A percentile compares a stretch with the other conserved stretches of the same genome.
Evolutionary conservation across 371 early-diverging fungal genomes (phyloP).

Genomic region (Circinella minor): DNA sequence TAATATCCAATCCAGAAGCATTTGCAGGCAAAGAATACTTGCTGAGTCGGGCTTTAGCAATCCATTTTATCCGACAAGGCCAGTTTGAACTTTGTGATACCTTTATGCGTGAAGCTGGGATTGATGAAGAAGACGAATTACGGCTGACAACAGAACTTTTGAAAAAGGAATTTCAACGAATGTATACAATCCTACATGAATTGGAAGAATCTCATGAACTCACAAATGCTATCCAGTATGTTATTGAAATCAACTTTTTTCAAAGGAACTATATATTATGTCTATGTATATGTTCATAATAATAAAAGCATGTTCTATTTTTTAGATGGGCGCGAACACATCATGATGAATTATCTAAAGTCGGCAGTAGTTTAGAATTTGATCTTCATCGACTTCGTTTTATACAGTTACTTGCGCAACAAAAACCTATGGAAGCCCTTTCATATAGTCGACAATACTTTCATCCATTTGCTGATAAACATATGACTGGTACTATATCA

Average conservation of each 20-base stretch:
- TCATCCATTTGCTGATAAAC: slow-evolving; percentile 61
- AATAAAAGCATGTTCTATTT: not conserved
- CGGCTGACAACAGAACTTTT: slow-evolving; percentile 33
- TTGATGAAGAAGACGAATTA: slow-evolving; percentile 35
- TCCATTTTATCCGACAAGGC: slow-evolving; percentile 90
- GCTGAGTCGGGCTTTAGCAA: slow-evolving; percentile 64
- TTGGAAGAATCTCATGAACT: slow-evolving; percentile 36
- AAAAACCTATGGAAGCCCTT: slow-evolving; percentile 64
- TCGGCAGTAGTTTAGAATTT: slow-evolving; percentile 83
- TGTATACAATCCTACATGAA: slow-evolving; percentile 38
- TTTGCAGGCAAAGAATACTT: slow-evolving; percentile 68
- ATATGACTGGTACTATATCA: slow-evolving; percentile 61
- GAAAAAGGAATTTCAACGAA: slow-evolving; percentile 43
- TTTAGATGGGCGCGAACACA: slow-evolving; percentile 76
- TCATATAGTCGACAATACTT: slow-evolving; percentile 77
- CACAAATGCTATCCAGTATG: slow-evolving; percentile 33
- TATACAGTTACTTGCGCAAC: slow-evolving; percentile 65
- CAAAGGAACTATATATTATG: not conserved
- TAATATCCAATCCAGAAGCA: slow-evolving; percentile 66
- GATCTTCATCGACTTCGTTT: slow-evolving; percentile 79
- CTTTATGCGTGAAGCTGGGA: slow-evolving; percentile 56
- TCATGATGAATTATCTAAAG: slow-evolving; percentile 57
- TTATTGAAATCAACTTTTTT: not conserved
- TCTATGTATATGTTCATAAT: too few relatives aligned
- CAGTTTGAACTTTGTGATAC: slow-evolving; percentile 75